phyloP scores from a whole-genome alignment of 352 stramenopile species.

The Globisporangium acanthophoron region DNA sequence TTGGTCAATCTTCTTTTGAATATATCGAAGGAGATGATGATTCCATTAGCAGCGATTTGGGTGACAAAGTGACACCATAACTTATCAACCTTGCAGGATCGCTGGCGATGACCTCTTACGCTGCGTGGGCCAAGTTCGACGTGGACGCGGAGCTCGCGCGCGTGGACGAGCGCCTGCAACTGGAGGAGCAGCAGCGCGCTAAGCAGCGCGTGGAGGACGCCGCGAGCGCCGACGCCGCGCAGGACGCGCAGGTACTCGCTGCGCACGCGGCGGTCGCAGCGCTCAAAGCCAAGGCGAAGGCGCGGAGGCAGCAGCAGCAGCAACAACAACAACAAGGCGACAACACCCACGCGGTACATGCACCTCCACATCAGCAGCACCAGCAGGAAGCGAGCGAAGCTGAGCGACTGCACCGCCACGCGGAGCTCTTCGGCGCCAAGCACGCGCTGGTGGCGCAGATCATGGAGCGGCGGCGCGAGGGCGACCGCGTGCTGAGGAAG shows the following conservation, averaged over 20 bases:
- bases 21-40: no score
- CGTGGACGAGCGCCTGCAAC: slow-evolving; percentile 35
- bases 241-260: slow-evolving; percentile 53
- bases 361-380: not conserved
- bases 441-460: slow-evolving; percentile 47
- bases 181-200: slow-evolving; percentile 26
- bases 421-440: slow-evolving; percentile 36
- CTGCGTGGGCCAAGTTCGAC: slow-evolving; percentile 57
- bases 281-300: slow-evolving; percentile 43
- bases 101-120: slow-evolving; percentile 30
- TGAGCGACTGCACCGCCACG: slow-evolving; percentile 22
- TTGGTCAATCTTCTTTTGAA: no score
- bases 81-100: no score
- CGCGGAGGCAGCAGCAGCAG: not conserved
- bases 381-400: slow-evolving; percentile 2
- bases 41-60: no score
- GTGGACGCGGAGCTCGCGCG: slow-evolving; percentile 58
- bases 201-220: slow-evolving; percentile 50
- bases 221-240: slow-evolving; percentile 32
- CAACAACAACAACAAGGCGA: not conserved
- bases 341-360: no score
- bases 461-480: slow-evolving; percentile 30
- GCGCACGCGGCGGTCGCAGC: slow-evolving; percentile 61
- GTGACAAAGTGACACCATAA: no score
- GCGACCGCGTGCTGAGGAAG: slow-evolving; percentile 26